A percentile compares a stretch with the other conserved stretches of the same genome.
Evolutionary conservation across 2,329 filamentous ascomycete genomes (phyloP).

Genomic region (Chaetomium sp.): DNA sequence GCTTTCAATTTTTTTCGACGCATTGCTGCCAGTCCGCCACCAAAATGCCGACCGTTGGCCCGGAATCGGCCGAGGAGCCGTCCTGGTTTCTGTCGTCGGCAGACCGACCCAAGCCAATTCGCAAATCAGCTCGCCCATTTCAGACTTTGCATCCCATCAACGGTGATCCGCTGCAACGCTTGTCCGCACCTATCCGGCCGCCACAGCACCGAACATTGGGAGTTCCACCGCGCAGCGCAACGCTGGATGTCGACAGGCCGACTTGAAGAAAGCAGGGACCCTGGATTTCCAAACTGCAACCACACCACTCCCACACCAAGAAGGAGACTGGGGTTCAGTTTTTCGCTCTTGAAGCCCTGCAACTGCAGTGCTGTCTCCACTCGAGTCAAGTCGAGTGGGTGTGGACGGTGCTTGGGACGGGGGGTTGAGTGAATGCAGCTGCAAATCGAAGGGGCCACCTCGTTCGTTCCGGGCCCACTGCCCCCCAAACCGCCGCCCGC

Average conservation of each 20-base stretch:
- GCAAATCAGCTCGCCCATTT: conserved; percentile 8
- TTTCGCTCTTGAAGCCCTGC: neutral
- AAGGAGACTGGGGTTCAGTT: too few species aligned
- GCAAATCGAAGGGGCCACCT: neutral
- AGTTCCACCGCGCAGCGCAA: conserved; percentile 7
- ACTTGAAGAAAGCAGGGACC: conserved; percentile 12
- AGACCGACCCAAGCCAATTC: conserved; percentile 9
- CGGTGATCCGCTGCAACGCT: neutral
- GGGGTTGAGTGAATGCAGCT: conserved; percentile 5
- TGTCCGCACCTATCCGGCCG: conserved; percentile 1
- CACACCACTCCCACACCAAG: too few species aligned
- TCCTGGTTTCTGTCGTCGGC: neutral
- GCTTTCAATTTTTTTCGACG: conserved; percentile 15
- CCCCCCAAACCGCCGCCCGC: conserved; percentile 9
- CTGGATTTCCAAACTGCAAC: conserved; percentile 6
- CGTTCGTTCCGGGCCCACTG: neutral
- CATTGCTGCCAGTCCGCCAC: conserved; percentile 15
- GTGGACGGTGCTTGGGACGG: conserved; percentile 1
- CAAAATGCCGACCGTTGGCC: conserved; percentile 12
- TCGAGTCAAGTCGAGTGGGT: conserved; percentile 7
- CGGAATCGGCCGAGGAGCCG: neutral
- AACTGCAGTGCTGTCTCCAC: conserved; percentile 11
- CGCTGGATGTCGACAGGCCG: neutral
- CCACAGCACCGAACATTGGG: conserved; percentile 6
- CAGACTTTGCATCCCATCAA: conserved; percentile 9